Conservation (phyloP, 345 rosid genomes). For the Brassica incana region DNA sequence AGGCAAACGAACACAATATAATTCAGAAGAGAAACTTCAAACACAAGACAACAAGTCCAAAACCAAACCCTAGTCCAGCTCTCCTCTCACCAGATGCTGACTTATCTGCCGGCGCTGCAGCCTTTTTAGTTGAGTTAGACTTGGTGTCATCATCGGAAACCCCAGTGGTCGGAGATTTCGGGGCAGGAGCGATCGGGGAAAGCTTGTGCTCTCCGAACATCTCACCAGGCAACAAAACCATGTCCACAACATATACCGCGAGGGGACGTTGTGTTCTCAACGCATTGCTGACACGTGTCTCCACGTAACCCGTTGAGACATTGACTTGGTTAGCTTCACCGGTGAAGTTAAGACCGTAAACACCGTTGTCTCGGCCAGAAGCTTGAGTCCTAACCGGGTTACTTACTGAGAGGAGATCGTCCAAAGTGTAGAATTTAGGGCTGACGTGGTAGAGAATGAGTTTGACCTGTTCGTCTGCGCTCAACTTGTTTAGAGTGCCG, state of each 20-base stretch:
- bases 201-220: constrained; percentile 52
- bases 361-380: constrained; percentile 48
- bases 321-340: constrained; percentile 72
- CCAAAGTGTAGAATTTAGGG: constrained; percentile 58
- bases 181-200: constrained; percentile 47
- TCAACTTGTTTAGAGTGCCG: constrained; percentile 56
- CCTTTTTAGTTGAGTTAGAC: constrained; percentile 29
- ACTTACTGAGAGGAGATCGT: constrained; percentile 56
- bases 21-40: constrained; percentile 48
- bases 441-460: constrained; percentile 62
- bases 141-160: constrained; percentile 13
- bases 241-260: constrained; percentile 75
- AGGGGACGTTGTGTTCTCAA: constrained; percentile 53
- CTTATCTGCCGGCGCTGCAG: constrained; percentile 35
- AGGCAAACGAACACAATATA: background rate
- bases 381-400: constrained; percentile 85
- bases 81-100: constrained; percentile 43
- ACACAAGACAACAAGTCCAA: constrained; percentile 56
- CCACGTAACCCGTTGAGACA: constrained; percentile 63
- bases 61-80: constrained; percentile 47
- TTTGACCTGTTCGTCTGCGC: constrained; percentile 51
- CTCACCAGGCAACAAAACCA: constrained; percentile 70
- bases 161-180: constrained; percentile 18
- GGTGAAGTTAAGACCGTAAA: constrained; percentile 65
- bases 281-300: constrained; percentile 63